Base-by-base conservation (phyloP, 148 eudicot species). In the Nyssa sinensis region DNA sequence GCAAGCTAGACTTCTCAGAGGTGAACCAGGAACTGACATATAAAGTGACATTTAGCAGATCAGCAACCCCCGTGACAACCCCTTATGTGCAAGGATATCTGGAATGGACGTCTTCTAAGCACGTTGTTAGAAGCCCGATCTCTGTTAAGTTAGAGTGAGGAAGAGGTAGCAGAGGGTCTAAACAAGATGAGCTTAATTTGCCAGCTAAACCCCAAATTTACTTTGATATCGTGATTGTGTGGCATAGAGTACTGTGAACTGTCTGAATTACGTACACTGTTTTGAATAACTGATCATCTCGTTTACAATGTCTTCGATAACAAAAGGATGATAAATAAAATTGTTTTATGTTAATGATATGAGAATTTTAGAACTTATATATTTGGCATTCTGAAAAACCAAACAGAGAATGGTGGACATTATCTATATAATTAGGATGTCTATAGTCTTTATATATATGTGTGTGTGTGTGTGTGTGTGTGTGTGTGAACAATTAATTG, bases 111-210 rank as follows among this genome's bases (percentile, higher is more conserved):
- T 72, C 74, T 17, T 29, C 34, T 10, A 73, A 63, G 59, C 30
- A 68, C 57, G 27, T 72, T 51, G 84, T 81, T 4, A 76, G 80
- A 62, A 81, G 80, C 16, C 79, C 82, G 0, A 71, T 80, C 6
- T 62, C 74, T 0, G 73, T 68, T 19, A 73, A 63, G 70, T 55
- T 55, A 0, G 59, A 19, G 59, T 55, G 24, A 55, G 59, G 5
- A 1, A 37, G 21, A 2, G 59, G 59, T 55, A 9, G 59, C 17
- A 55, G 25, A 13, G 59, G 25, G 17, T 55, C 7, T 37, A 55
- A 55, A 55, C 25, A 21, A 55, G 24, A 3, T 11, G 16, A 12
- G 51, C 17, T 12, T 44, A 44, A 44, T 19, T 4, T 9, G 44
- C 9, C 5, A n/a, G n/a, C n/a, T n/a, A n/a, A n/a, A n/a, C n/a